Evolutionary conservation across 805 yeast genomes (phyloP).

Genomic region (Jamesozyma spencerorum): DNA sequence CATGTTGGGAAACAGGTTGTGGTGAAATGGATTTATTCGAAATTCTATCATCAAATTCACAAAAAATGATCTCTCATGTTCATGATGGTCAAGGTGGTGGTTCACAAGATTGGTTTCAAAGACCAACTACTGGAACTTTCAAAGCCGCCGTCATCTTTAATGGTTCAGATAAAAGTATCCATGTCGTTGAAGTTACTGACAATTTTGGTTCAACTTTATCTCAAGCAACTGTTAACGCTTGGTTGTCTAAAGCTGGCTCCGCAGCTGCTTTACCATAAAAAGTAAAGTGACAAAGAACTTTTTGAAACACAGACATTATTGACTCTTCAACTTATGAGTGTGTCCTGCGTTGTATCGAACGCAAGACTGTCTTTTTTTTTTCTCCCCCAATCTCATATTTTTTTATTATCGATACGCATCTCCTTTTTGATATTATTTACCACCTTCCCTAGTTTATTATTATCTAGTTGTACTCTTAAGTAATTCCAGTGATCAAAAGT

Average conservation of each 20-base stretch:
- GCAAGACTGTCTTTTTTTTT: too few relatives aligned
- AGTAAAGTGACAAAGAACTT: too few relatives aligned
- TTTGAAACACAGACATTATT: too few relatives aligned
- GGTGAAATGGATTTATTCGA: constrained; percentile 97
- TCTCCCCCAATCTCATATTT: too few relatives aligned
- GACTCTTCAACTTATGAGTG: too few relatives aligned
- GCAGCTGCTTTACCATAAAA: constrained; percentile 28
- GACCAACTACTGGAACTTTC: constrained; percentile 71
- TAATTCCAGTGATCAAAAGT: too few relatives aligned
- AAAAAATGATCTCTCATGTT: constrained; percentile 67
- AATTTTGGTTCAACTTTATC: constrained; percentile 47
- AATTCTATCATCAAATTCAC: constrained; percentile 67
- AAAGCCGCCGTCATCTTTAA: constrained; percentile 87
- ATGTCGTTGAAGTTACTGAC: constrained; percentile 53
- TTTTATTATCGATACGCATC: too few relatives aligned
- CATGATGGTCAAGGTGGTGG: constrained; percentile 85
- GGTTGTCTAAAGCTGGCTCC: constrained; percentile 50
- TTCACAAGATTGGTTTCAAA: constrained; percentile 71
- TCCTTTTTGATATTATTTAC: too few relatives aligned
- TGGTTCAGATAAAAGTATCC: constrained; percentile 37
- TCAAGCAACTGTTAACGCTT: constrained; percentile 45
- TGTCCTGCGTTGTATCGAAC: too few relatives aligned
- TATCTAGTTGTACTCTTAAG: background rate
- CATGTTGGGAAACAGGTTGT: constrained; percentile 96
- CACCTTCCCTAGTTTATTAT: too few relatives aligned